Percentiles rank a stretch among this genome's conserved stretches.
These are phyloP conservation scores for Postia placenta DNA, from an alignment of 768 basidiomycete genomes.

Conservation along the genomic window DNA sequence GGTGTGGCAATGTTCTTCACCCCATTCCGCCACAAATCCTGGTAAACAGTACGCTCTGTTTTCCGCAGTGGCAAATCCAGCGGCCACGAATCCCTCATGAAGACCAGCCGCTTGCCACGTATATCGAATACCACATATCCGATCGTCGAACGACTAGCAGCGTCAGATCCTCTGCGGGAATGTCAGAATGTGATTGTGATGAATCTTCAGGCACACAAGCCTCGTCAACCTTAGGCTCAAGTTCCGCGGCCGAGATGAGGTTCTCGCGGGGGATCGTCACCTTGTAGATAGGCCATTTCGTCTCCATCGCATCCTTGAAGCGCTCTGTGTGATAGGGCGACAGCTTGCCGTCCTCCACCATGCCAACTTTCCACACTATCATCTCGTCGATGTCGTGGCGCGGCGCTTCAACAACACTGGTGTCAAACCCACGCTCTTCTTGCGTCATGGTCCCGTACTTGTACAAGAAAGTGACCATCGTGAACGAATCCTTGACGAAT, in stretches of 20 bases:
- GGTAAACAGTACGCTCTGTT: conserved; percentile 5
- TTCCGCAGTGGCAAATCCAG: background rate
- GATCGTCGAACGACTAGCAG: conserved; percentile 9
- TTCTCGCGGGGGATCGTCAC: background rate
- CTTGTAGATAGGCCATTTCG: background rate
- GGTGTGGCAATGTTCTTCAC: background rate
- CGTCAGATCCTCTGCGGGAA: background rate
- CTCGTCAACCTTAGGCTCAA: background rate
- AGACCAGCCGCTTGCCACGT: conserved; percentile 2
- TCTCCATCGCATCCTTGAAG: background rate
- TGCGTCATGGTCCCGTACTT: no score
- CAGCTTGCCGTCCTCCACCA: no score
- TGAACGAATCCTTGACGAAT: no score
- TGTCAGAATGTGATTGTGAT: background rate
- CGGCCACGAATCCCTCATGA: conserved; percentile 13
- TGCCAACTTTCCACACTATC: background rate
- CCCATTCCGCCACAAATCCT: background rate
- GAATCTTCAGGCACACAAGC: no score
- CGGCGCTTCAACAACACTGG: background rate
- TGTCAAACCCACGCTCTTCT: conserved; percentile 2
- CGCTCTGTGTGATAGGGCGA: background rate
- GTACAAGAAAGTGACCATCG: no score
- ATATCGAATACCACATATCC: conserved; percentile 11
- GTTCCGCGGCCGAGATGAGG: background rate
- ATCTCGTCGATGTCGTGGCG: background rate